phyloP scores from a whole-genome alignment of 805 yeast species.

The Zygotorulaspora sp. region DNA sequence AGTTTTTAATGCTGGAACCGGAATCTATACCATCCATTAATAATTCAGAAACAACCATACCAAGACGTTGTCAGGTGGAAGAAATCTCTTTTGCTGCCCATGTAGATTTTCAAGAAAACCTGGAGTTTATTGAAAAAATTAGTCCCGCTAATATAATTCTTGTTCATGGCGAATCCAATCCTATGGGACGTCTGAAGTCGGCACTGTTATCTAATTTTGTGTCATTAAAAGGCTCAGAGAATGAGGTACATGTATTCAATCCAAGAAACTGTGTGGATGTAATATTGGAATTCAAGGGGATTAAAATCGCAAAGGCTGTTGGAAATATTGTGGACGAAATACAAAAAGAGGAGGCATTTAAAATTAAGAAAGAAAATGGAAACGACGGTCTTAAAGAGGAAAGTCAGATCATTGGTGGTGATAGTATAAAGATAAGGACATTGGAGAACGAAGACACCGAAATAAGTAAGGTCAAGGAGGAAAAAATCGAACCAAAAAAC shows the following conservation, averaged over 20 bases:
- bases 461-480: constrained; percentile 69
- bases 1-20: constrained; percentile 81
- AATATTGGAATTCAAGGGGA: constrained; percentile 70
- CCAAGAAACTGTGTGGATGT: constrained; percentile 88
- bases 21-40: constrained; percentile 75
- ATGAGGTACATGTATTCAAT: constrained; percentile 85
- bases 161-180: constrained; percentile 96
- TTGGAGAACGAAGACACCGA: constrained; percentile 32
- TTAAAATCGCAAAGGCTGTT: constrained; percentile 74
- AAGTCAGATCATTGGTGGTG: constrained; percentile 64
- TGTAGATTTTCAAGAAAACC: constrained; percentile 91
- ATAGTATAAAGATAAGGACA: constrained; percentile 37
- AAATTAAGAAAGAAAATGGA: constrained; percentile 10
- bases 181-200: constrained; percentile 96
- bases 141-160: constrained; percentile 81
- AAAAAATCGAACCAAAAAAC: constrained; percentile 48
- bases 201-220: constrained; percentile 86
- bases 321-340: constrained; percentile 51
- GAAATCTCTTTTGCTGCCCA: constrained; percentile 99
- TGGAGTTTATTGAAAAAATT: constrained; percentile 83
- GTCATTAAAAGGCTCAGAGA: constrained; percentile 73
- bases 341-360: constrained; percentile 33
- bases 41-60: constrained; percentile 80
- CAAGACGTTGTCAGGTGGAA: constrained; percentile 81
- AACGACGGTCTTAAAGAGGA: constrained; percentile 63